Conservation (phyloP, 2,329 filamentous ascomycete genomes). For the Trichoderma polysporum region DNA sequence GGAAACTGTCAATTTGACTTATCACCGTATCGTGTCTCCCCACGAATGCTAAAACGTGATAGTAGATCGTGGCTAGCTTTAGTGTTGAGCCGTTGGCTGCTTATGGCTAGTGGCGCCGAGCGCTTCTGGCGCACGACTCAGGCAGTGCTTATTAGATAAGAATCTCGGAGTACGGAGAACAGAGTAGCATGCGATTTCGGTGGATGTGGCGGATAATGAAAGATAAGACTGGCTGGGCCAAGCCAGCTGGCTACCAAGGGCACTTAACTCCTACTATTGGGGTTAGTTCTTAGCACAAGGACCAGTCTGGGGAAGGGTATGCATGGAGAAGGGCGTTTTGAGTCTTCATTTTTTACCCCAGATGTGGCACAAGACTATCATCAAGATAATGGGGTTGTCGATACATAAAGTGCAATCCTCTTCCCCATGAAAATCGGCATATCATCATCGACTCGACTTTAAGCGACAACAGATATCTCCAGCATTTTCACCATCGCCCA, state of each 20-base stretch:
- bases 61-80: background rate
- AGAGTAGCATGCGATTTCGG: background rate
- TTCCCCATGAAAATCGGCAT: background rate
- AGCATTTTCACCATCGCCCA: no score
- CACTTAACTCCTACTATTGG: background rate
- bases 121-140: slow-evolving; percentile 24
- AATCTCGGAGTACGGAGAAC: background rate
- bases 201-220: background rate
- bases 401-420: background rate
- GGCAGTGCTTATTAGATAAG: background rate
- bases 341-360: background rate
- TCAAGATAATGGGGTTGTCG: background rate
- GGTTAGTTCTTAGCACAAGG: background rate
- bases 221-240: background rate
- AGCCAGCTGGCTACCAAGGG: background rate
- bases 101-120: background rate
- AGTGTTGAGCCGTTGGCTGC: background rate
- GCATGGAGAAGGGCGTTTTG: background rate
- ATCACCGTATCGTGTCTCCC: background rate
- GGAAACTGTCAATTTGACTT: no score
- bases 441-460: background rate
- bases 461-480: background rate
- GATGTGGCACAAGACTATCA: background rate
- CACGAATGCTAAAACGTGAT: background rate
- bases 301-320: background rate